Evolutionary conservation across 2,329 filamentous ascomycete genomes (phyloP).

Genomic region (Leptographium flavum): DNA sequence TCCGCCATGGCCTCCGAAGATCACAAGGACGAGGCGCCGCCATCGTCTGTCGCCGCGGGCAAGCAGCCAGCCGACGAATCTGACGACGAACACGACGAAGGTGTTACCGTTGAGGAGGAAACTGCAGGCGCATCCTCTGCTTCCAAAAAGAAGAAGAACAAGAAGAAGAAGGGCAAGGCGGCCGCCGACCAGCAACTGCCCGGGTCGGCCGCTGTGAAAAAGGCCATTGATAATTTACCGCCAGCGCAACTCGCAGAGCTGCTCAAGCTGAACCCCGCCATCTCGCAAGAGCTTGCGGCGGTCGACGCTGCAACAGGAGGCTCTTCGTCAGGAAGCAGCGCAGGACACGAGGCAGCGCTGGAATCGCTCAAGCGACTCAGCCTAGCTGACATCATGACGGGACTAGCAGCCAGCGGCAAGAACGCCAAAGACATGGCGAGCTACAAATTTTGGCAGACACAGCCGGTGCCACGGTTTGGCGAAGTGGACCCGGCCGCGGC

Average conservation of each 20-base stretch:
- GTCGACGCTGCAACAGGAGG: constrained; percentile 13
- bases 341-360: constrained; percentile 25
- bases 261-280: constrained; percentile 56
- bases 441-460: constrained; percentile 98
- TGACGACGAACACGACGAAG: constrained; percentile 31
- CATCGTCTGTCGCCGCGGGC: constrained; percentile 1
- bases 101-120: constrained; percentile 5
- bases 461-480: constrained; percentile 80
- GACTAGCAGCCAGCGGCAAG: constrained; percentile 63
- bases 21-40: not conserved
- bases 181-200: constrained; percentile 23
- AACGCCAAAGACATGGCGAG: constrained; percentile 92
- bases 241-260: constrained; percentile 49
- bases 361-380: constrained; percentile 47
- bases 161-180: constrained; percentile 15
- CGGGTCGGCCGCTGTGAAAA: constrained; percentile 29
- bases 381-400: constrained; percentile 59
- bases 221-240: constrained; percentile 38
- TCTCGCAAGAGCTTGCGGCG: constrained; percentile 42
- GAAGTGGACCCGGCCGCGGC: constrained; percentile 23
- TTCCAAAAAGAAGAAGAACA: constrained; percentile 52
- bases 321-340: not conserved
- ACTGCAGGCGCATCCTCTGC: constrained; percentile 18
- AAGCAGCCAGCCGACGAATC: constrained; percentile 29
- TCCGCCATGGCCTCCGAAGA: not conserved